phyloP scores from a whole-genome alignment of 352 stramenopile species.

The Phytophthora kernoviae region DNA sequence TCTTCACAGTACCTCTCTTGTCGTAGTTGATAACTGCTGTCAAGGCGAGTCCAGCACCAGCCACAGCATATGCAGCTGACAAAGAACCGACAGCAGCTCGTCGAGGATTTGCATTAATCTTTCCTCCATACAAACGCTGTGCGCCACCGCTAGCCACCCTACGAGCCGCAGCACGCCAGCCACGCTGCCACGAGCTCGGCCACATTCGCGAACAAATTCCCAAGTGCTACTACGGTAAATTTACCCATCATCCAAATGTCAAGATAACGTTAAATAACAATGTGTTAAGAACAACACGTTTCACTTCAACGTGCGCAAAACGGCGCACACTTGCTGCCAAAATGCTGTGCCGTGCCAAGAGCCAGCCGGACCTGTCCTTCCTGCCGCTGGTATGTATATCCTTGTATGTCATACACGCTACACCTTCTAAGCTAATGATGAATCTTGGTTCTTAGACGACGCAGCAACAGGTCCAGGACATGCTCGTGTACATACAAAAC shows the following conservation, averaged over 20 bases:
- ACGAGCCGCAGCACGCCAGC: background rate
- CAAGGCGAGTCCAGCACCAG: slow-evolving; percentile 27
- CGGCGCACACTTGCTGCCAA: background rate
- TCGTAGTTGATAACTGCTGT: slow-evolving; percentile 21
- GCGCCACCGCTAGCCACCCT: background rate
- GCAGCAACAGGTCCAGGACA: slow-evolving; percentile 71
- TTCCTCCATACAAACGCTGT: slow-evolving; percentile 9
- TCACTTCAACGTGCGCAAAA: slow-evolving; percentile 7
- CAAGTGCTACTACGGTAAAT: background rate
- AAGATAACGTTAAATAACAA: too few species aligned
- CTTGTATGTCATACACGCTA: background rate
- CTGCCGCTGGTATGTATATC: slow-evolving; percentile 18
- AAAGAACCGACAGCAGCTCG: slow-evolving; percentile 4
- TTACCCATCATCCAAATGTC: slow-evolving; percentile 10
- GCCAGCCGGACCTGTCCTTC: slow-evolving; percentile 26
- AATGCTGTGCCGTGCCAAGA: slow-evolving; percentile 15
- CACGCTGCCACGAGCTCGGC: slow-evolving; percentile 21
- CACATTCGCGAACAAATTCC: slow-evolving; percentile 34
- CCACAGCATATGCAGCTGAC: slow-evolving; percentile 28
- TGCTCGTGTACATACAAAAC: slow-evolving; percentile 53
- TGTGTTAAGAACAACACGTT: slow-evolving; percentile 16
- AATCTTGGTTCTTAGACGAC: slow-evolving; percentile 26
- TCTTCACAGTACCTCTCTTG: slow-evolving; percentile 20
- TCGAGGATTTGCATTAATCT: background rate
- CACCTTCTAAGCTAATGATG: background rate